These are phyloP conservation scores for Nannochloropsis gaditana DNA, from an alignment of 108 stramenopile species.

Conservation along the genomic window DNA sequence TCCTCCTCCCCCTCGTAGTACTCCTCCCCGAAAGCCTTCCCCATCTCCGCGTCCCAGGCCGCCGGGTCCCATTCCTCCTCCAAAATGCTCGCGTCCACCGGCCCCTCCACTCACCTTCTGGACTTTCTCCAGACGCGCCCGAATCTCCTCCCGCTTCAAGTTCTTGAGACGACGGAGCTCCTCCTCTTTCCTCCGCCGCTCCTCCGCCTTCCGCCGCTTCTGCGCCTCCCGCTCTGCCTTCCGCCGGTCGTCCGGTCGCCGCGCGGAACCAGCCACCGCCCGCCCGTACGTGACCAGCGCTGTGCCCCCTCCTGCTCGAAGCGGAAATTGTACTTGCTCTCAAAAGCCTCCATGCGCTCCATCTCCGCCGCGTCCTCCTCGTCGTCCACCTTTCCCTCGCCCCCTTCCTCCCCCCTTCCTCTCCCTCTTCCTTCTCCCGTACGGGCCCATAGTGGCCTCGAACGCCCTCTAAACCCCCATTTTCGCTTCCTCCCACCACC, in stretches of 20 bases:
- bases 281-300: slow-evolving; percentile 72
- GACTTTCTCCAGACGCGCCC: slow-evolving; percentile 59
- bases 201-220: slow-evolving; percentile 84
- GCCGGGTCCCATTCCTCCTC: slow-evolving; percentile 95
- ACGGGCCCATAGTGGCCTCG: slow-evolving; percentile 10
- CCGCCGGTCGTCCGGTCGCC: slow-evolving; percentile 84
- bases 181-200: slow-evolving; percentile 85
- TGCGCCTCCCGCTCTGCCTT: slow-evolving; percentile 73
- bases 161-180: slow-evolving; percentile 87
- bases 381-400: slow-evolving; percentile 53
- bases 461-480: not conserved
- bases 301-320: slow-evolving; percentile 82
- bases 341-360: slow-evolving; percentile 88
- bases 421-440: not conserved
- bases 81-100: slow-evolving; percentile 68
- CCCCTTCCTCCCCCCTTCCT: slow-evolving; percentile 9
- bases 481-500: not conserved
- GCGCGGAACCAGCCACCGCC: slow-evolving; percentile 53
- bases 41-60: slow-evolving; percentile 76
- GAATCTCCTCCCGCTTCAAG: slow-evolving; percentile 81
- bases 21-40: slow-evolving; percentile 77
- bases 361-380: slow-evolving; percentile 76
- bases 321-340: slow-evolving; percentile 97
- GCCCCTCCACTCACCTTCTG: slow-evolving; percentile 67
- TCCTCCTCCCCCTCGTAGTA: slow-evolving; percentile 64